Conservation (phyloP, 192 early-diverging fungal species). For the Phlyctochytrium bullatum region DNA sequence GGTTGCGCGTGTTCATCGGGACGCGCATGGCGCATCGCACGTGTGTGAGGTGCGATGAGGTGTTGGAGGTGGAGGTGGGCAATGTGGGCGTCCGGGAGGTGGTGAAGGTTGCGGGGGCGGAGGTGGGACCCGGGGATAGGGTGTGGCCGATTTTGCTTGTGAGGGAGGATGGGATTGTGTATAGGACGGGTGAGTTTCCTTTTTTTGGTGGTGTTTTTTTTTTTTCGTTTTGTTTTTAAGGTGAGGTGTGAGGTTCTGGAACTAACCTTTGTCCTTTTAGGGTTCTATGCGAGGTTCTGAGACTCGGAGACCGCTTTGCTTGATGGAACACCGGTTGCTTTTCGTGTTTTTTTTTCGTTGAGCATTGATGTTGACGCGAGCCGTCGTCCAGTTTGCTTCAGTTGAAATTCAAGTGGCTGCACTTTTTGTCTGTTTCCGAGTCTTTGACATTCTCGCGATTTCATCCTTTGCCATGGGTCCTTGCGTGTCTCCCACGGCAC, state of each 20-base stretch:
- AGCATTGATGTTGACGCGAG: no score
- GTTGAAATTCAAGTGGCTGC: no score
- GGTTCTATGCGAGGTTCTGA: no score
- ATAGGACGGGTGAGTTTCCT: slow-evolving; percentile 1
- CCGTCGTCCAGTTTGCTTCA: no score
- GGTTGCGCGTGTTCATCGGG: slow-evolving; percentile 7
- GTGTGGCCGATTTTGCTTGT: not conserved
- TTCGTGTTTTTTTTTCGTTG: no score
- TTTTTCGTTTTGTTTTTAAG: not conserved
- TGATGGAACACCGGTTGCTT: no score
- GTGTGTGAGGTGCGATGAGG: not conserved
- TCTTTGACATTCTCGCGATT: no score
- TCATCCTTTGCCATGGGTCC: no score
- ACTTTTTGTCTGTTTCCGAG: no score
- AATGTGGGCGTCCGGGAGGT: not conserved
- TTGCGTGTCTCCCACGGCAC: no score
- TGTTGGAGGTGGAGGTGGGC: not conserved
- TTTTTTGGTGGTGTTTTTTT: not conserved
- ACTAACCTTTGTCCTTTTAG: no score
- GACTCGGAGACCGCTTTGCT: no score
- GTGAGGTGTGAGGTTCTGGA: not conserved
- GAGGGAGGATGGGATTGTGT: not conserved
- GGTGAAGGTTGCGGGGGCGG: not conserved
- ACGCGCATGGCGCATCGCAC: not conserved
- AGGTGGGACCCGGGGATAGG: not conserved